Percentiles rank a stretch among this genome's conserved stretches.
phyloP scores from a whole-genome alignment of 2,329 filamentous ascomycete genomes.

The Ascosphaera aggregata region DNA sequence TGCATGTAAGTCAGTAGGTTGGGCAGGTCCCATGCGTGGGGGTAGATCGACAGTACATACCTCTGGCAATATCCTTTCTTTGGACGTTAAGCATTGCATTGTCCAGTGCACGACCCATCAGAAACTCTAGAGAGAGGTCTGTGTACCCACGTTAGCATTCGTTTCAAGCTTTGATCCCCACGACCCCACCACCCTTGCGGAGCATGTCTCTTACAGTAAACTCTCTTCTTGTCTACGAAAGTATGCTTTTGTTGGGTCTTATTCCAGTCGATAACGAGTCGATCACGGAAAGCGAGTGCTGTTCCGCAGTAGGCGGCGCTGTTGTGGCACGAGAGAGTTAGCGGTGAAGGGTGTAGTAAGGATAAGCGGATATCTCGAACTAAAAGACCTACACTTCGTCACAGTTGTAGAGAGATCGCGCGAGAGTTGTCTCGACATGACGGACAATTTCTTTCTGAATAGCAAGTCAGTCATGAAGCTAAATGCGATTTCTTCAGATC shows the following conservation, averaged over 20 bases:
- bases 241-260: slow-evolving; percentile 94
- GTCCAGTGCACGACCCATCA: slow-evolving; percentile 91
- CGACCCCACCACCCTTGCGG: background rate
- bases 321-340: slow-evolving; percentile 3
- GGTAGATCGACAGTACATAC: slow-evolving; percentile 23
- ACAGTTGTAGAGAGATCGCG: slow-evolving; percentile 93
- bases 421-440: slow-evolving; percentile 90
- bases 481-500: no score
- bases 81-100: slow-evolving; percentile 97
- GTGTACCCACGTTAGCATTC: slow-evolving; percentile 2
- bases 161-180: background rate
- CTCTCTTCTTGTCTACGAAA: slow-evolving; percentile 67
- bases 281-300: slow-evolving; percentile 76
- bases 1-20: slow-evolving; percentile 5
- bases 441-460: slow-evolving; percentile 55
- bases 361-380: background rate
- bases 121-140: slow-evolving; percentile 85
- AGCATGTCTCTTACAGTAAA: slow-evolving; percentile 47
- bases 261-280: slow-evolving; percentile 90
- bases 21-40: background rate
- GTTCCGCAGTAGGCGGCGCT: slow-evolving; percentile 77
- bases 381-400: slow-evolving; percentile 41
- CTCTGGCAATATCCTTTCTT: slow-evolving; percentile 59
- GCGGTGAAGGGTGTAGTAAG: slow-evolving; percentile 52
- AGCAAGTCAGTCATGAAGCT: background rate